Evolutionary conservation across 2,329 filamentous ascomycete genomes (phyloP).

Genomic region (Microcyclosporella mali): DNA sequence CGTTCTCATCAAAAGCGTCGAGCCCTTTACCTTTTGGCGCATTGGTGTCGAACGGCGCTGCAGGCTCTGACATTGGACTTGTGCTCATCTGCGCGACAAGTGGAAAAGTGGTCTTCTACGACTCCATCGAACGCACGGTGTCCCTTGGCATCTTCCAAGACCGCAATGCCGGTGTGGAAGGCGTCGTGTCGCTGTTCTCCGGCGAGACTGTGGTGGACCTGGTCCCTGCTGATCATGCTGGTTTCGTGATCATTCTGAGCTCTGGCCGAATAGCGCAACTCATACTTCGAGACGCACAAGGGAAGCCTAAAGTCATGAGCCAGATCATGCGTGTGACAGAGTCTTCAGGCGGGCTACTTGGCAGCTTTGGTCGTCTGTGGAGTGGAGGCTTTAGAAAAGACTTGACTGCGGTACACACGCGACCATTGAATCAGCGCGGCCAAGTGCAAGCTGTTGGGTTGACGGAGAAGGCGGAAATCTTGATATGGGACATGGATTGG

Average conservation of each 20-base stretch:
- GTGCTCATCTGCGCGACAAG: conserved; percentile 77
- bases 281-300: conserved; percentile 77
- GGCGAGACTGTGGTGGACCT: conserved; percentile 73
- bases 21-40: conserved; percentile 77
- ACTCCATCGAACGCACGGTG: conserved; percentile 83
- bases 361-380: conserved; percentile 71
- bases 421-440: conserved; percentile 64
- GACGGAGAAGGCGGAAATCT: conserved; percentile 69
- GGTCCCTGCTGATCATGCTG: conserved; percentile 76
- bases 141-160: conserved; percentile 78
- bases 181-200: conserved; percentile 67
- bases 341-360: conserved; percentile 62
- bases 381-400: conserved; percentile 65
- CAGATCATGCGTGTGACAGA: conserved; percentile 66
- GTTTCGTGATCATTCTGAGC: conserved; percentile 79
- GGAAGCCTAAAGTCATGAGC: conserved; percentile 71
- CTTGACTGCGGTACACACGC: conserved; percentile 72
- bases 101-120: conserved; percentile 89
- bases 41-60: conserved; percentile 71
- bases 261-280: conserved; percentile 82
- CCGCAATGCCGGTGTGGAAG: conserved; percentile 72
- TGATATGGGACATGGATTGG: conserved; percentile 84
- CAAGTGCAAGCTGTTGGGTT: conserved; percentile 79
- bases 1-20: conserved; percentile 60
- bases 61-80: conserved; percentile 74